Conservation (phyloP, 306 rosid genomes). For the Styphnolobium japonicum region DNA sequence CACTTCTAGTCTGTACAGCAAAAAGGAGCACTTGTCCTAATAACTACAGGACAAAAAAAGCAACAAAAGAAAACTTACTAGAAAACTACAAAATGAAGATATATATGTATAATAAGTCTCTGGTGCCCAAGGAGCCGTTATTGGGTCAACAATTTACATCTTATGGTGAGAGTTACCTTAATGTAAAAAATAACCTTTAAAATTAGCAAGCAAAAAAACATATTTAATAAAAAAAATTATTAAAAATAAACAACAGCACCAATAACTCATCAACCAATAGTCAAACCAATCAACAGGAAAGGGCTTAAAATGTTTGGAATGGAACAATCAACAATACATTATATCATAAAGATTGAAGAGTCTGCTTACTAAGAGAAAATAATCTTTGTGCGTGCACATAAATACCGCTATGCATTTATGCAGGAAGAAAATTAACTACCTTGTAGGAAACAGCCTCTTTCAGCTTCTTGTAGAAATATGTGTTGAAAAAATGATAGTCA, state of each 20-base stretch:
- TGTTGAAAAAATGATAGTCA: slow-evolving; percentile 85
- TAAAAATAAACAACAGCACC: not conserved
- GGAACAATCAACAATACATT: not conserved
- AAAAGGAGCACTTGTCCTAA: not conserved
- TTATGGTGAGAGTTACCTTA: not conserved
- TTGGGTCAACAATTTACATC: slow-evolving; percentile 5
- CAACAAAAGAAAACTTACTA: not conserved
- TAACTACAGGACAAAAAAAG: not conserved
- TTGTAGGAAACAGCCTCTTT: slow-evolving; percentile 74
- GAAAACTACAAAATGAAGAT: not conserved
- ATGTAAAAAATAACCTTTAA: slow-evolving; percentile 8
- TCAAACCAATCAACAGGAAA: slow-evolving; percentile 7
- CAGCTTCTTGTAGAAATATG: slow-evolving; percentile 89
- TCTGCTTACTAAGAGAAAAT: not conserved
- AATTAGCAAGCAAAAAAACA: not conserved
- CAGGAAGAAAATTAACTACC: slow-evolving; percentile 42
- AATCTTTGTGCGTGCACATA: slow-evolving; percentile 4
- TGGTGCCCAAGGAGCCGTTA: not conserved
- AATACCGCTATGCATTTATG: slow-evolving; percentile 1
- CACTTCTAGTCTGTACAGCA: not conserved
- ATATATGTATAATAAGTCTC: slow-evolving; percentile 3
- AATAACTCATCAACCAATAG: not conserved
- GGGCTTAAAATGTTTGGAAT: not conserved
- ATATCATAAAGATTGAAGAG: not conserved
- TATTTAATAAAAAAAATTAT: not conserved